Evolutionary conservation across 345 rosid genomes (phyloP).

Genomic region (Salix caprea): DNA sequence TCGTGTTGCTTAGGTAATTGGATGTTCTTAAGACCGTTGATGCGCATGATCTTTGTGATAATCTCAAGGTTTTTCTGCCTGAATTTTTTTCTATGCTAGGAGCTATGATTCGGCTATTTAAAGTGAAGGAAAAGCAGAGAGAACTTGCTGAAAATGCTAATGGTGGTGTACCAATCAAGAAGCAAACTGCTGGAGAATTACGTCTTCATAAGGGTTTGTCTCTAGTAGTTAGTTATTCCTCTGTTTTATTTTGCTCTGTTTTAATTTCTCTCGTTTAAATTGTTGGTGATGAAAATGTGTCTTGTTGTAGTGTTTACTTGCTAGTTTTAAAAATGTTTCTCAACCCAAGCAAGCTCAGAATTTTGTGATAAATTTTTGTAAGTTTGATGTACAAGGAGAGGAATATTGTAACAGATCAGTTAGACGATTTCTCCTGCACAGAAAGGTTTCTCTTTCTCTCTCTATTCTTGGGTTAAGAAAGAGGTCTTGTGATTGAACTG

Average conservation of each 20-base stretch:
- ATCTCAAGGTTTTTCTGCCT: not conserved
- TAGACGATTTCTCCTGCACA: not conserved
- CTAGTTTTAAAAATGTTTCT: not conserved
- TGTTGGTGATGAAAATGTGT: not conserved
- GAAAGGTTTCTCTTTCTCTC: not conserved
- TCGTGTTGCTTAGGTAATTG: not conserved
- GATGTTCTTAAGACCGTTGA: not conserved
- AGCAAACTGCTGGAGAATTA: constrained; percentile 34
- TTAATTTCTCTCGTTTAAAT: not conserved
- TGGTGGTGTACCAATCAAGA: constrained; percentile 28
- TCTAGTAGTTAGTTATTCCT: not conserved
- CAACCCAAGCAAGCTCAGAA: not conserved
- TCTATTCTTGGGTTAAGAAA: not conserved
- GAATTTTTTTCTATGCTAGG: not conserved
- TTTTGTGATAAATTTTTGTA: not conserved
- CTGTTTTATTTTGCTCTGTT: not conserved
- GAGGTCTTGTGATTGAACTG: not conserved
- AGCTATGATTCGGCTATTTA: constrained; percentile 33
- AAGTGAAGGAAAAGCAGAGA: constrained; percentile 35
- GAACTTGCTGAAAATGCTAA: constrained; percentile 30
- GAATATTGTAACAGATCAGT: not conserved
- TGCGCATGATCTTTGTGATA: not conserved
- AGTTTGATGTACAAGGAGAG: not conserved
- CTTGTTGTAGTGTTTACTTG: not conserved
- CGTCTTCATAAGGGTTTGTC: constrained; percentile 32